These are phyloP conservation scores for Penicillium mononematosum DNA, from an alignment of 495 filamentous ascomycete genomes.

Conservation along the genomic window DNA sequence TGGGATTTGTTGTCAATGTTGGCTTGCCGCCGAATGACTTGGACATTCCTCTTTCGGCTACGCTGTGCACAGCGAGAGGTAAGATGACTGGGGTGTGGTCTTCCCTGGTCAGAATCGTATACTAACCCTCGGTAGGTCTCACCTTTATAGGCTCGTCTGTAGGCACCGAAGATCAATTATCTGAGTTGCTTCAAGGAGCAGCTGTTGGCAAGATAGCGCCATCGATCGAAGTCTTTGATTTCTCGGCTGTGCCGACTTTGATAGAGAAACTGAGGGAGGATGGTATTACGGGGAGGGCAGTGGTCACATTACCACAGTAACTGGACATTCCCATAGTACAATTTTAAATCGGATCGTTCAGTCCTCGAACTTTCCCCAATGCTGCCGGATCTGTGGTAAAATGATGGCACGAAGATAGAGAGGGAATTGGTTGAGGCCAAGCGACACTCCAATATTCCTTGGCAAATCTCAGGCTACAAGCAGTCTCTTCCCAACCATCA, in stretches of 20 bases:
- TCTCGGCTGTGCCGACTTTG: constrained; percentile 21
- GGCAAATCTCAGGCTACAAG: too few relatives aligned
- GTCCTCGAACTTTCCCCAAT: neutral
- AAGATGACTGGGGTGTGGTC: constrained; percentile 2
- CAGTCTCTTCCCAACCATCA: too few relatives aligned
- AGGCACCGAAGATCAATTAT: constrained; percentile 30
- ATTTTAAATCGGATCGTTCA: neutral
- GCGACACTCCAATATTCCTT: too few relatives aligned
- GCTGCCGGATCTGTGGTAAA: too few relatives aligned
- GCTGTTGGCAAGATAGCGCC: constrained; percentile 23
- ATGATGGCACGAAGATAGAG: too few relatives aligned
- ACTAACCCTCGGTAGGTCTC: constrained; percentile 18
- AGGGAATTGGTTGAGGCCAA: too few relatives aligned
- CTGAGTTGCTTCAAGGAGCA: constrained; percentile 24
- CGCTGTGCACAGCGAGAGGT: constrained; percentile 32
- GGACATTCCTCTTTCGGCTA: constrained; percentile 29
- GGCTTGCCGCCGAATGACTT: constrained; percentile 32
- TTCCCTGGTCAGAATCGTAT: neutral
- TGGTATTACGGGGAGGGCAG: constrained; percentile 26
- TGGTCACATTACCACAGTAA: constrained; percentile 23
- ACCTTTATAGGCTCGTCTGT: constrained; percentile 33
- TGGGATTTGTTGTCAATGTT: constrained; percentile 31
- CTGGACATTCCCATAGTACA: neutral
- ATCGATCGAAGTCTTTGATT: constrained; percentile 25
- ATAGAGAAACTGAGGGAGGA: constrained; percentile 22